A percentile compares a stretch with the other conserved stretches of the same genome.
Evolutionary conservation across 2,329 filamentous ascomycete genomes (phyloP).

Genomic region (Mycocentrospora acerina): DNA sequence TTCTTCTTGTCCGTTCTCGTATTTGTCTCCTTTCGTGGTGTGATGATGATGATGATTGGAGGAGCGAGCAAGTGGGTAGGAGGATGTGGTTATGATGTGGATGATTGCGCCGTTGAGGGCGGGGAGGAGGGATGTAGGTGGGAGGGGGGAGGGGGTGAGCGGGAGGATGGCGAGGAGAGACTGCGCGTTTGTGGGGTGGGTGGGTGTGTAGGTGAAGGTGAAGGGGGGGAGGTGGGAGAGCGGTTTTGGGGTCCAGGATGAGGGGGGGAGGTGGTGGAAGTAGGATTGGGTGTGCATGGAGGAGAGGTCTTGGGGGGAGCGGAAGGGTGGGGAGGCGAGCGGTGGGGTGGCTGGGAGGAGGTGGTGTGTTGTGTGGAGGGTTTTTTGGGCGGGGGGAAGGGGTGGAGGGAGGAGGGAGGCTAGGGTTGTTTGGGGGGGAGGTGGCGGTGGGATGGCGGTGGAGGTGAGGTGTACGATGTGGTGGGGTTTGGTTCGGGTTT

Average conservation of each 20-base stretch:
- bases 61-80: constrained; percentile 1
- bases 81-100: constrained; percentile 64
- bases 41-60: too few relatives aligned
- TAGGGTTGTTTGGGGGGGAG: constrained; percentile 53
- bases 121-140: constrained; percentile 60
- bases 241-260: constrained; percentile 56
- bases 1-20: too few relatives aligned
- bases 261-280: constrained; percentile 57
- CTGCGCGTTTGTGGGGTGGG: constrained; percentile 58
- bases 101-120: constrained; percentile 71
- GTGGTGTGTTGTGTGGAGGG: constrained; percentile 40
- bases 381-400: constrained; percentile 58
- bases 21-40: too few relatives aligned
- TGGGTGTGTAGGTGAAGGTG: constrained; percentile 61
- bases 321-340: constrained; percentile 47
- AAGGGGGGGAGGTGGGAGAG: constrained; percentile 62
- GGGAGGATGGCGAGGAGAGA: constrained; percentile 64
- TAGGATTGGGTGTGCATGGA: constrained; percentile 81
- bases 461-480: constrained; percentile 57
- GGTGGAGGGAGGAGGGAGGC: constrained; percentile 58
- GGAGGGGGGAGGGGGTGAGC: constrained; percentile 56
- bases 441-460: constrained; percentile 60
- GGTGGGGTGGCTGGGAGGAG: constrained; percentile 60
- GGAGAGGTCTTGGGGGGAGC: constrained; percentile 66
- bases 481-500: constrained; percentile 57